Evolutionary conservation across 2,329 filamentous ascomycete genomes (phyloP).

Genomic region (Cladosporium sp.): DNA sequence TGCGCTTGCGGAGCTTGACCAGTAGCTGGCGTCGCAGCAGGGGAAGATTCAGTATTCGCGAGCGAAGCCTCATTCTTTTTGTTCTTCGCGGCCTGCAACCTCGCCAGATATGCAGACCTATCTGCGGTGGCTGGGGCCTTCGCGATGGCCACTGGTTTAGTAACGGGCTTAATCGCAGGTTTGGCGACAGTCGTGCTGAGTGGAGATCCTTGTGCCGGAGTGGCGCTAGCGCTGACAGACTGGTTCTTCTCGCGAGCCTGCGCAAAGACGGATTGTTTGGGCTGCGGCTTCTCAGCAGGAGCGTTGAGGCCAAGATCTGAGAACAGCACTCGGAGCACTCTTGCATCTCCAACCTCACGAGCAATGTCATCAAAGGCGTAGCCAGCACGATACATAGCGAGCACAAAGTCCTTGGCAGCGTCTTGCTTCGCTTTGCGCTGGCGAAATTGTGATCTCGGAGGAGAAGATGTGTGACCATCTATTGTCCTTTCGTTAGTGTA

Average conservation of each 20-base stretch:
- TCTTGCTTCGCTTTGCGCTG: constrained; percentile 22
- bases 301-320: constrained; percentile 58
- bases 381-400: constrained; percentile 55
- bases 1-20: neutral
- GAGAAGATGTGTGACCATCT: constrained; percentile 9
- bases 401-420: constrained; percentile 33
- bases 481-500: neutral
- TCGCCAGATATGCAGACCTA: constrained; percentile 75
- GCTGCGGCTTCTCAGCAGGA: neutral
- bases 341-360: constrained; percentile 69
- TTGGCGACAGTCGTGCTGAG: neutral
- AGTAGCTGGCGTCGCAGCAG: neutral
- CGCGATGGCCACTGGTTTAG: constrained; percentile 25
- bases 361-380: constrained; percentile 74
- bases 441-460: constrained; percentile 16
- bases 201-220: neutral
- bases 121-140: constrained; percentile 42
- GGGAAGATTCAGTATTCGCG: neutral
- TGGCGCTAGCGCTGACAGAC: neutral
- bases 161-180: constrained; percentile 22
- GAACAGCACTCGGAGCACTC: constrained; percentile 66
- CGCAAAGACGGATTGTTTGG: neutral
- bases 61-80: constrained; percentile 48
- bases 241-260: neutral
- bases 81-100: constrained; percentile 71